Evolutionary conservation across 2,329 filamentous ascomycete species (phyloP).

Genomic region (Alternaria viburni): DNA sequence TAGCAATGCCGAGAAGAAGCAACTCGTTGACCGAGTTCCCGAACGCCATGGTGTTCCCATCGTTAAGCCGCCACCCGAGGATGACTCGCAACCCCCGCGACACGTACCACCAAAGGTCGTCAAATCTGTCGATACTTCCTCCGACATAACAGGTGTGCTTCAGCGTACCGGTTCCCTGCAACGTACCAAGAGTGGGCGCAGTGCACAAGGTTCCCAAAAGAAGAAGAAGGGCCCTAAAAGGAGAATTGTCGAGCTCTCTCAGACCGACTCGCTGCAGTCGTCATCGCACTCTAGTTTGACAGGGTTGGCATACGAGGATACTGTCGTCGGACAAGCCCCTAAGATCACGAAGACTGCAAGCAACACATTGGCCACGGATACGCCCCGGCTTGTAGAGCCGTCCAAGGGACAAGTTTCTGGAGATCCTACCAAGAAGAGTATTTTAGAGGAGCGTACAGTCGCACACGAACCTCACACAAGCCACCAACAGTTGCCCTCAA

Average conservation of each 20-base stretch:
- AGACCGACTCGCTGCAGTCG: slow-evolving; percentile 50
- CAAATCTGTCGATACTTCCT: slow-evolving; percentile 31
- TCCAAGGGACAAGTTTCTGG: slow-evolving; percentile 26
- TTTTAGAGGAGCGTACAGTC: slow-evolving; percentile 26
- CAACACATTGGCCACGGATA: slow-evolving; percentile 19
- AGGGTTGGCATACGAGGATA: slow-evolving; percentile 36
- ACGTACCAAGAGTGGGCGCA: slow-evolving; percentile 44
- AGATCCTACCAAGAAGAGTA: slow-evolving; percentile 40
- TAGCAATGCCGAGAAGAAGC: slow-evolving; percentile 82
- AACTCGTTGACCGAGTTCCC: slow-evolving; percentile 79
- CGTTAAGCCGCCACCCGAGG: slow-evolving; percentile 70
- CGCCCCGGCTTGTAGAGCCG: slow-evolving; percentile 38
- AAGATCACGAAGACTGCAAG: slow-evolving; percentile 20
- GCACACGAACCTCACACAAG: slow-evolving; percentile 29
- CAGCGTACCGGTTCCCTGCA: slow-evolving; percentile 39
- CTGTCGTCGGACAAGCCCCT: slow-evolving; percentile 25
- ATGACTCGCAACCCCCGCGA: slow-evolving; percentile 65
- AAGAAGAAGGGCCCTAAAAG: slow-evolving; percentile 65
- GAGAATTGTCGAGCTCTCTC: slow-evolving; percentile 64
- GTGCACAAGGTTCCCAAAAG: slow-evolving; percentile 56
- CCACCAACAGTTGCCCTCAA: slow-evolving; percentile 38
- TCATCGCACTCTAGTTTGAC: slow-evolving; percentile 33
- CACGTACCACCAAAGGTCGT: slow-evolving; percentile 63
- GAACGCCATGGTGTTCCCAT: slow-evolving; percentile 79
- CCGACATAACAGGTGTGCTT: slow-evolving; percentile 23